phyloP scores from a whole-genome alignment of 2,329 filamentous ascomycete species.

The Boeremia lycopersici region DNA sequence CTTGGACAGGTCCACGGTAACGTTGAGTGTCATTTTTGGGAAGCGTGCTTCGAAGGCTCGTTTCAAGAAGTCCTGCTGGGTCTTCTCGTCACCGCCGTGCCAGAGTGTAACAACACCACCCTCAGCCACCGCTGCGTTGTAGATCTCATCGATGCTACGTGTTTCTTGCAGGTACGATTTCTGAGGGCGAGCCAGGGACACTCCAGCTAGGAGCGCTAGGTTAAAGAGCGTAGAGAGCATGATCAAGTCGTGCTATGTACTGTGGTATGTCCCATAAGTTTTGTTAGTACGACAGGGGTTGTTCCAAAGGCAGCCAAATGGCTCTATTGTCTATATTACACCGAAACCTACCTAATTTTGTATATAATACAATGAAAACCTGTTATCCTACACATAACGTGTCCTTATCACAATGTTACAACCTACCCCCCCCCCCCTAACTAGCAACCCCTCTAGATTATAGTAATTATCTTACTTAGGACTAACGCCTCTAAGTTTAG shows the following conservation, averaged over 20 bases:
- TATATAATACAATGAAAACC: too few relatives aligned
- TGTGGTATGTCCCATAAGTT: too few relatives aligned
- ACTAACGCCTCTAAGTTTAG: too few relatives aligned
- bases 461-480: too few relatives aligned
- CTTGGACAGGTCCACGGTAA: slow-evolving; percentile 63
- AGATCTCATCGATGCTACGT: slow-evolving; percentile 57
- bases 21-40: slow-evolving; percentile 58
- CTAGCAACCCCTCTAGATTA: too few relatives aligned
- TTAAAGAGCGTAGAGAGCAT: slow-evolving; percentile 8
- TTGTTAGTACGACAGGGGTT: too few relatives aligned
- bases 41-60: slow-evolving; percentile 55
- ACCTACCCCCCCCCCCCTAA: too few relatives aligned
- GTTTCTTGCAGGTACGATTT: slow-evolving; percentile 45
- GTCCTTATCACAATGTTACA: too few relatives aligned
- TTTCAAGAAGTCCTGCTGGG: slow-evolving; percentile 51
- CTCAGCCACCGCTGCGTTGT: slow-evolving; percentile 57
- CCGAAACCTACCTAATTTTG: too few relatives aligned
- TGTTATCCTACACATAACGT: too few relatives aligned
- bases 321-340: too few relatives aligned
- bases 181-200: neutral
- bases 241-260: neutral
- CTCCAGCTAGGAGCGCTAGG: neutral
- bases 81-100: slow-evolving; percentile 57
- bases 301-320: too few relatives aligned
- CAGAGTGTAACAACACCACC: slow-evolving; percentile 54